Percentiles rank a stretch among this genome's conserved stretches.
Evolutionary conservation across 352 stramenopile genomes (phyloP).

Genomic region (Phytophthora kernoviae): DNA sequence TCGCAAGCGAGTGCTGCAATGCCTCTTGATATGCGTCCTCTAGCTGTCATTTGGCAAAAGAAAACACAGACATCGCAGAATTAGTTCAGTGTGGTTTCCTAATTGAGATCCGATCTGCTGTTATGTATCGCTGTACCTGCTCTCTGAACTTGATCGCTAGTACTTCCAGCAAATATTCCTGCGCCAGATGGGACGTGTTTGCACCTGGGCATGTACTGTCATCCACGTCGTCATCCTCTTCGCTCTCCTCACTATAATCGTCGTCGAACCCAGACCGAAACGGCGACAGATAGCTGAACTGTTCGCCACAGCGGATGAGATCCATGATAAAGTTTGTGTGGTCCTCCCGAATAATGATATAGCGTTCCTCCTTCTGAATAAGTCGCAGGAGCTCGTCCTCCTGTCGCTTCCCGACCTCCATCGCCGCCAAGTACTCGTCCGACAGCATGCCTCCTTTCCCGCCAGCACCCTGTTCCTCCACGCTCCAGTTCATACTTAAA

Average conservation of each 20-base stretch:
- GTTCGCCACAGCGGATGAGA: slow-evolving; percentile 76
- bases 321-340: slow-evolving; percentile 85
- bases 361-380: slow-evolving; percentile 82
- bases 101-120: not conserved
- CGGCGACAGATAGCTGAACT: slow-evolving; percentile 71
- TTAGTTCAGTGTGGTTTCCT: slow-evolving; percentile 11
- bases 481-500: slow-evolving; percentile 79
- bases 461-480: slow-evolving; percentile 26
- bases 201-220: slow-evolving; percentile 70
- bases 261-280: slow-evolving; percentile 45
- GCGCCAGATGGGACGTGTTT: slow-evolving; percentile 76
- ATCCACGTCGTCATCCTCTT: slow-evolving; percentile 67
- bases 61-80: slow-evolving; percentile 6
- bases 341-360: slow-evolving; percentile 85
- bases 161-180: slow-evolving; percentile 81
- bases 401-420: slow-evolving; percentile 68
- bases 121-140: slow-evolving; percentile 45
- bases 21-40: slow-evolving; percentile 80
- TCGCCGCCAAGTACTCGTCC: slow-evolving; percentile 66
- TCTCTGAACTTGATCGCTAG: slow-evolving; percentile 82
- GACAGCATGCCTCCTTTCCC: slow-evolving; percentile 47
- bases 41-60: slow-evolving; percentile 37
- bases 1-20: slow-evolving; percentile 73
- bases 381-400: slow-evolving; percentile 75
- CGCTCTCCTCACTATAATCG: slow-evolving; percentile 47